Conservation (phyloP, 768 basidiomycete species). For the Xerocomellus intermedius region DNA sequence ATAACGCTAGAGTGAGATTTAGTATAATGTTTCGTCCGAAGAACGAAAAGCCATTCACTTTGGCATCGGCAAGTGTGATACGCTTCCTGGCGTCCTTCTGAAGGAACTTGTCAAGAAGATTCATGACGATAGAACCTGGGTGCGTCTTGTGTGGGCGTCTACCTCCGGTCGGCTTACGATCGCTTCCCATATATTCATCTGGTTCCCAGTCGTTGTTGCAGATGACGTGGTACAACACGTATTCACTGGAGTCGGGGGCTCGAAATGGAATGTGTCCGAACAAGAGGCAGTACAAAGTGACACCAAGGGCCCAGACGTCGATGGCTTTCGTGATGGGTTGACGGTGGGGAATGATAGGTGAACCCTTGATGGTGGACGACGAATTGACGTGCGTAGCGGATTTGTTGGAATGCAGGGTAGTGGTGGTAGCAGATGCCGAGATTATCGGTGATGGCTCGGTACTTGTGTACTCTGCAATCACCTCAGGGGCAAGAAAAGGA, state of each 20-base stretch:
- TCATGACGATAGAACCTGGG: constrained; percentile 63
- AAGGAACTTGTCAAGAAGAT: constrained; percentile 71
- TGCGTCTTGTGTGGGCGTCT: constrained; percentile 44
- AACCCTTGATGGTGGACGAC: constrained; percentile 29
- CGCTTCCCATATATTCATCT: constrained; percentile 68
- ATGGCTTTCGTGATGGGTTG: constrained; percentile 86
- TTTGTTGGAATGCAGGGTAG: constrained; percentile 31
- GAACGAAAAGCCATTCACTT: constrained; percentile 47
- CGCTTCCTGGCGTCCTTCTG: constrained; percentile 76
- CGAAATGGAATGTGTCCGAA: constrained; percentile 85
- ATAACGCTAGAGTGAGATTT: constrained; percentile 42
- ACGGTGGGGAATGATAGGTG: constrained; percentile 23
- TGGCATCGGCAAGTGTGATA: constrained; percentile 78
- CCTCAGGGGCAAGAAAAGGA: constrained; percentile 94
- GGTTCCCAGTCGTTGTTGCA: constrained; percentile 73
- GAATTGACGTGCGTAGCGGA: constrained; percentile 32
- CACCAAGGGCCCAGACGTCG: constrained; percentile 97
- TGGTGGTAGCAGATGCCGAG: constrained; percentile 30
- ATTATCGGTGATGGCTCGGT: constrained; percentile 36
- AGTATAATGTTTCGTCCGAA: neutral
- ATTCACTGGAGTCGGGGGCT: constrained; percentile 59
- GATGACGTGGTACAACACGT: constrained; percentile 75
- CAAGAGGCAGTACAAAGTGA: constrained; percentile 91
- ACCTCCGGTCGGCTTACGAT: constrained; percentile 63
- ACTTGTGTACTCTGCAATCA: constrained; percentile 65